Evolutionary conservation across 257 asterid genomes (phyloP), one percentile per base, ranked within the genome.

Genomic region (Solanum chilense): DNA sequence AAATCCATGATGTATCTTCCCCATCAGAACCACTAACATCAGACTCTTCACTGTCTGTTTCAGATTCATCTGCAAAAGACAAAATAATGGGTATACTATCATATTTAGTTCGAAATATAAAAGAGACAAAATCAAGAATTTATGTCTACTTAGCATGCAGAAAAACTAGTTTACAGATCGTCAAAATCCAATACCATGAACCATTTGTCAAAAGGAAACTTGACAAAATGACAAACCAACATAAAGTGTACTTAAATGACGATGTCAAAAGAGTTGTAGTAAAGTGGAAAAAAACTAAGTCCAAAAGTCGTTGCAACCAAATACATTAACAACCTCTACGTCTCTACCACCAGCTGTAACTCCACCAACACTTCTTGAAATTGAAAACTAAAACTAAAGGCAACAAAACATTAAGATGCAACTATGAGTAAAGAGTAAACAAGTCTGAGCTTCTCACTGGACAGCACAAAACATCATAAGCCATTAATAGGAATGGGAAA

Each of bases 21-120:
- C 98, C 99, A 84, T 97, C 99, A 86, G 99, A 95, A 83, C 98
- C 99, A 91, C 98, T 97, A 87, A 93, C 96, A 88, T 97, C 98
- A 88, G 98, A 95, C 89, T 93, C 99, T 90, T 95, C 99, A 89
- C 96, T 95, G 90, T 95, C 99, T 87, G 98, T 93, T 84, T 94
- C 98, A 83, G 98, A 97, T 90, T 97, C 99, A 84, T 93, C 99
- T 97, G 96, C 93, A 90, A 71, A 90, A 66, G 18, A 75, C 68
- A 47, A 13, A 45, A 78, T 45, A 27, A 27, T 47, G 85, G 42
- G 3, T 47, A 42, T 35, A 47, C 60, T 91, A 21, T 7, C 49
- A 37, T 70, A 47, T 49, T 47, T 47, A 27, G 66, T 15, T 80
- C 2, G 29, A 47, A 80, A 47, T 80, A 49, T 11, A 5, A 25